A percentile compares a stretch with the other conserved stretches of the same genome.
Conservation (phyloP, 1,284 basidiomycete species). For the Gastroboletus turbinatus region DNA sequence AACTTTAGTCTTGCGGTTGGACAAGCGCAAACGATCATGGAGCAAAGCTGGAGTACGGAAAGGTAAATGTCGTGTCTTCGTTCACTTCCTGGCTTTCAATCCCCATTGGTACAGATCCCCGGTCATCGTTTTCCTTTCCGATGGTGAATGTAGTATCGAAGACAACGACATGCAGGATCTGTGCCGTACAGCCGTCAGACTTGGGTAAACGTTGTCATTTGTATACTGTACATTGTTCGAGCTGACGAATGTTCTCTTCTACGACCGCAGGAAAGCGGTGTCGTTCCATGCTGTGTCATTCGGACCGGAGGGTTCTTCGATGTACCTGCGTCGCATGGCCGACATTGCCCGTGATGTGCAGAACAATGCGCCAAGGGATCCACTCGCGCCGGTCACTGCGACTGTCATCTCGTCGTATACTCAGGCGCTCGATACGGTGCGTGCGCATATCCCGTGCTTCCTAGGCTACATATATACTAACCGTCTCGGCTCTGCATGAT, state of each 20-base stretch:
- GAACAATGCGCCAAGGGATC: slow-evolving; percentile 46
- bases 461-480: background rate
- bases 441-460: slow-evolving; percentile 10
- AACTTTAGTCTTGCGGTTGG: slow-evolving; percentile 47
- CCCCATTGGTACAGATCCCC: slow-evolving; percentile 41
- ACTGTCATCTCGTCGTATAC: slow-evolving; percentile 50
- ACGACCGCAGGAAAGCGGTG: slow-evolving; percentile 45
- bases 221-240: accelerated
- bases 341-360: slow-evolving; percentile 53
- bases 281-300: slow-evolving; percentile 64
- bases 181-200: slow-evolving; percentile 45
- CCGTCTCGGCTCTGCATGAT: background rate
- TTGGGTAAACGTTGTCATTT: slow-evolving; percentile 40
- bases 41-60: slow-evolving; percentile 53
- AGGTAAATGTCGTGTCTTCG: slow-evolving; percentile 36
- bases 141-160: slow-evolving; percentile 48
- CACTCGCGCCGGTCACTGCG: slow-evolving; percentile 38
- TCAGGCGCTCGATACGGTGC: slow-evolving; percentile 54
- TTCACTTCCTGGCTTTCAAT: background rate
- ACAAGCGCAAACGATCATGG: slow-evolving; percentile 42
- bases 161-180: slow-evolving; percentile 47
- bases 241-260: background rate
- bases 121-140: slow-evolving; percentile 65
- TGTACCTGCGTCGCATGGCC: slow-evolving; percentile 50
- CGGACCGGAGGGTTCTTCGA: slow-evolving; percentile 38